A percentile compares a stretch with the other conserved stretches of the same genome.
These are phyloP conservation scores for Schizosaccharomyces octosporus DNA, from an alignment of 805 yeast species.

Conservation along the genomic window DNA sequence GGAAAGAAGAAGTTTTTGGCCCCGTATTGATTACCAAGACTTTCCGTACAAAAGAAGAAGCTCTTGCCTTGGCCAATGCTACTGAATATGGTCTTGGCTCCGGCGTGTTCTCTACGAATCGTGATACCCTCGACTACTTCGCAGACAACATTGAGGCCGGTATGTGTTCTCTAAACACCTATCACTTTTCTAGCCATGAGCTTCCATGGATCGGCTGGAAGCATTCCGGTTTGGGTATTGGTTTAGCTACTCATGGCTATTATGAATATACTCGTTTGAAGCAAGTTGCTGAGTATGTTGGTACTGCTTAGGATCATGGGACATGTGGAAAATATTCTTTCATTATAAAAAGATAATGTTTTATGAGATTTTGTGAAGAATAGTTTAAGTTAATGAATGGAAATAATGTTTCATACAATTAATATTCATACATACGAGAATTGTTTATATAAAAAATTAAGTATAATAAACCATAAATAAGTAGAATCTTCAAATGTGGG, in stretches of 20 bases:
- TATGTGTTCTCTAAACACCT: constrained; percentile 42
- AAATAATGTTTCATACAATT: too few species aligned
- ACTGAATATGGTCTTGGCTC: constrained; percentile 64
- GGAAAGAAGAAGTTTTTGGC: constrained; percentile 67
- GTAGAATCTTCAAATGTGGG: too few species aligned
- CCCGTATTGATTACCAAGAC: constrained; percentile 53
- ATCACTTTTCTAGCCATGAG: constrained; percentile 9
- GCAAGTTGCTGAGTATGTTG: neutral
- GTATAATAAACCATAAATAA: too few species aligned
- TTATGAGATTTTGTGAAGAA: too few species aligned
- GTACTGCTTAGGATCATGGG: neutral
- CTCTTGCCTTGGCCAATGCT: constrained; percentile 40
- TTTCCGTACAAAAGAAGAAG: constrained; percentile 46
- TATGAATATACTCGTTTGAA: neutral
- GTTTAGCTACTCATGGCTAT: neutral
- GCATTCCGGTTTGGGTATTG: constrained; percentile 1
- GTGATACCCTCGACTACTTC: constrained; percentile 37
- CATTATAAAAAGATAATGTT: too few species aligned
- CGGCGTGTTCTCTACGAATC: constrained; percentile 48
- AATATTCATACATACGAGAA: too few species aligned
- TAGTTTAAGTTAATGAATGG: too few species aligned
- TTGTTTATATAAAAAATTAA: too few species aligned
- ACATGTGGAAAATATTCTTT: too few species aligned
- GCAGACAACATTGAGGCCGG: constrained; percentile 42
- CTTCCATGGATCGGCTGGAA: constrained; percentile 1